A percentile compares a stretch with the other conserved stretches of the same genome.
Evolutionary conservation across 352 stramenopile species (phyloP).

Genomic region (Globisporangium iwayamae): DNA sequence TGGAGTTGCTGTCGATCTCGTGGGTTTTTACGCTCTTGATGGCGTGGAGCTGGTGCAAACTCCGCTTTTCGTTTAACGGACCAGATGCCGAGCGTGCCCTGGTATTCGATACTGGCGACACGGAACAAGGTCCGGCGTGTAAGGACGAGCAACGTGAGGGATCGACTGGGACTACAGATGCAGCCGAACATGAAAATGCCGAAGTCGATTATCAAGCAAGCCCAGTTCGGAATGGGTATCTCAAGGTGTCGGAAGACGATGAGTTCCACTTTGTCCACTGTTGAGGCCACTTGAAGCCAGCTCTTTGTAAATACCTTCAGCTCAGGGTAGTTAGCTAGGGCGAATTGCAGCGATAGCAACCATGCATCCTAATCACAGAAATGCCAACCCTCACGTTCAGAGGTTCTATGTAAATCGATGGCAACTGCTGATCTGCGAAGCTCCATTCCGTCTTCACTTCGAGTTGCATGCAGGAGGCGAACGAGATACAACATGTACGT

Average conservation of each 20-base stretch:
- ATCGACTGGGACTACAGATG: not conserved
- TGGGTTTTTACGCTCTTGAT: not conserved
- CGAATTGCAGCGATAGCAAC: too few species aligned
- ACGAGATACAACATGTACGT: too few species aligned
- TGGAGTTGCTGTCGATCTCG: not conserved
- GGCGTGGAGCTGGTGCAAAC: not conserved
- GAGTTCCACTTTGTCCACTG: conserved; percentile 9
- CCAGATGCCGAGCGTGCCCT: not conserved
- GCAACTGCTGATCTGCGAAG: too few species aligned
- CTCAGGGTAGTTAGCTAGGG: too few species aligned
- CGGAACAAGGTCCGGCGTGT: not conserved
- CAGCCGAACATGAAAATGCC: too few species aligned
- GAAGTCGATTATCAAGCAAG: too few species aligned
- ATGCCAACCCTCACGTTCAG: too few species aligned
- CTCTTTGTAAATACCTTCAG: too few species aligned
- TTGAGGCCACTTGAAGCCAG: not conserved
- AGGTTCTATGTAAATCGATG: too few species aligned
- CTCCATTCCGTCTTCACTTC: too few species aligned
- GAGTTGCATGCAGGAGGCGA: too few species aligned
- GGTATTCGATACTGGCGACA: not conserved
- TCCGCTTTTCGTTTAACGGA: not conserved
- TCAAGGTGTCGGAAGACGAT: conserved; percentile 4
- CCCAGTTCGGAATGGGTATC: not conserved
- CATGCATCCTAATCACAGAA: too few species aligned
- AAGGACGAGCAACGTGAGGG: not conserved